Evolutionary conservation across 2,329 filamentous ascomycete genomes (phyloP), one percentile per base, ranked within the genome.

Genomic region (Trichoderma sp.): DNA sequence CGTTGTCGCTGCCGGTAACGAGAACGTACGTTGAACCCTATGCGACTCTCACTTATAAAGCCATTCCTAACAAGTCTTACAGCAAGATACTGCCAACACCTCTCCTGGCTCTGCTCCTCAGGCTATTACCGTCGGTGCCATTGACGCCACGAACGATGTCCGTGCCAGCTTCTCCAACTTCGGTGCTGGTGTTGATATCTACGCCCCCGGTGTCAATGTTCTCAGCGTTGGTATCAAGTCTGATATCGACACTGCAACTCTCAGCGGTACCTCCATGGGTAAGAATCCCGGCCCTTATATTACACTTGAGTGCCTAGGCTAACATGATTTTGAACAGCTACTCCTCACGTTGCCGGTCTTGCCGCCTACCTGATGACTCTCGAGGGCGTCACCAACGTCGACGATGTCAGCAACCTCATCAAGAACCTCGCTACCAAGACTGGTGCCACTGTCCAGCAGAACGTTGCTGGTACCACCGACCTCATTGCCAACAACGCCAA

Each of bases 311-410:
- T 28, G 50, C 7, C 3, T 12, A 32, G 9, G n/a, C 57, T 69
- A 50, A 69, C 3, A 28, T 39, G 26, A 6, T 20, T n/a, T 53
- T 3, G 3, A 62, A 47, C 28, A 82, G 90, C 91, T 30, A 86
- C 86, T 13, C 91, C 91, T 1, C 90, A 92, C 78, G 85, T 93
- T 68, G 86, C 88, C 62, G 91, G 91, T 62, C 83, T 93, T 4
- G 89, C 88, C 15, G 90, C 90, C 32, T 93, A 93, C 80, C 81
- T 93, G 36, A 89, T 93, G 82, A 76, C 82, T 67, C 84, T 89
- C 69, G 86, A 89, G 80, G 76, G 79, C 68, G 79, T 90, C 73
- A 82, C 79, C 8, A 80, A 81, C 63, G 74, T 79, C n/a, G 59
- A 69, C 20, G 71, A 77, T 30, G 82, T 86, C 28, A 80, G 78